Conservation (phyloP, 108 stramenopile genomes). For the Mediolabrus comicus region DNA sequence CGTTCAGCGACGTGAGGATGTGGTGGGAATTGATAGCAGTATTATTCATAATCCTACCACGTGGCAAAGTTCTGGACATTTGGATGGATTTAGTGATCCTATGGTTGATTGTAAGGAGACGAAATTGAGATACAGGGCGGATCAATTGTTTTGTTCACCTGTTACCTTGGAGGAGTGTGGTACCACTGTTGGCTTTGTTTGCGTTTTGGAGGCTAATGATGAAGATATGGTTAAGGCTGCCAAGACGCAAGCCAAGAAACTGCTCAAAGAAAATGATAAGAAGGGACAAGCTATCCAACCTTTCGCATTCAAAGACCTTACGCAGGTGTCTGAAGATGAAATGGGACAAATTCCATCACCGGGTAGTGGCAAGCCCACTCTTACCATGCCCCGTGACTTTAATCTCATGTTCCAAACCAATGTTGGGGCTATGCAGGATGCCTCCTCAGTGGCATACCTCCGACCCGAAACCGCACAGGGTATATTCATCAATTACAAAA, state of each 20-base stretch:
- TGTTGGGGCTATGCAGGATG: constrained; percentile 91
- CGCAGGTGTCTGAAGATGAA: constrained; percentile 78
- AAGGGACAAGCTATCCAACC: constrained; percentile 52
- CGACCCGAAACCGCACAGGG: constrained; percentile 99
- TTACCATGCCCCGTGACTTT: constrained; percentile 94
- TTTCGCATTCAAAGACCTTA: constrained; percentile 77
- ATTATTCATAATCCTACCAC: constrained; percentile 94
- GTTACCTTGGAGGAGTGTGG: constrained; percentile 54
- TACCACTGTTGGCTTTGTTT: constrained; percentile 74
- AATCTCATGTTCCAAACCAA: constrained; percentile 97
- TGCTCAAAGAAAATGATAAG: constrained; percentile 56
- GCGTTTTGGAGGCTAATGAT: constrained; percentile 87
- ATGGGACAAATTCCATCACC: constrained; percentile 88
- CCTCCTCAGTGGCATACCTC: constrained; percentile 82
- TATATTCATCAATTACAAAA: constrained; percentile 96
- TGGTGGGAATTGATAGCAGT: constrained; percentile 90
- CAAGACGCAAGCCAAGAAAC: constrained; percentile 63
- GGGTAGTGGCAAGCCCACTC: constrained; percentile 82
- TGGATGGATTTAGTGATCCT: constrained; percentile 96
- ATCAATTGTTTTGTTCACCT: constrained; percentile 88
- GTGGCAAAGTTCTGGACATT: constrained; percentile 95
- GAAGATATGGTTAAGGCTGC: constrained; percentile 84
- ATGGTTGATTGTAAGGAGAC: constrained; percentile 97
- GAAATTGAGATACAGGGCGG: constrained; percentile 92
- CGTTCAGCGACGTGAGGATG: constrained; percentile 88